Percentiles rank a stretch among this genome's conserved stretches.
Evolutionary conservation across 148 eudicot genomes (phyloP).

Genomic region (Amaranthus palmeri): DNA sequence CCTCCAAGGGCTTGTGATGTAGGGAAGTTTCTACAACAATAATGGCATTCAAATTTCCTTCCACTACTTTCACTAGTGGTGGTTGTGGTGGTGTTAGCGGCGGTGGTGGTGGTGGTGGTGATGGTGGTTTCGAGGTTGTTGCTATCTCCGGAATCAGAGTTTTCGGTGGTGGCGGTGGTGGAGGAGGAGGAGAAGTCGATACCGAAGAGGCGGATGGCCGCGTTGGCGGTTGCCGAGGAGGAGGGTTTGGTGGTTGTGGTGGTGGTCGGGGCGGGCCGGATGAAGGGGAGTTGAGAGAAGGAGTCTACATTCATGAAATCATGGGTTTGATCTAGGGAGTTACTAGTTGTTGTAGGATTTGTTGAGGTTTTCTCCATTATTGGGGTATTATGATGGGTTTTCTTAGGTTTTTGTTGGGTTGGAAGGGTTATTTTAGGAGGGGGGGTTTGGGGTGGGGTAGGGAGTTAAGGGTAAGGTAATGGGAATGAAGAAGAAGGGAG

Average conservation of each 20-base stretch:
- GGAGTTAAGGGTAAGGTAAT: background rate
- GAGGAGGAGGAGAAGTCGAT: conserved; percentile 47
- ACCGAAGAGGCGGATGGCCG: conserved; percentile 66
- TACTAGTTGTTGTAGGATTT: conserved; percentile 12
- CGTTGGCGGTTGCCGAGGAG: conserved; percentile 9
- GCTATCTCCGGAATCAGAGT: conserved; percentile 15
- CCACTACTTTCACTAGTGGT: conserved; percentile 22
- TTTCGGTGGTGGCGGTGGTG: conserved; percentile 11
- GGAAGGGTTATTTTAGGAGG: background rate
- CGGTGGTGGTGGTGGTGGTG: background rate
- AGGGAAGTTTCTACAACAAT: conserved; percentile 75
- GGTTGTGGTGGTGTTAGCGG: background rate
- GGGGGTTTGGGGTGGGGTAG: background rate
- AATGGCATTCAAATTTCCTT: conserved; percentile 83
- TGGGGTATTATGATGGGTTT: too few relatives aligned
- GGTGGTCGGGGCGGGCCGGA: conserved; percentile 45
- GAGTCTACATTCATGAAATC: conserved; percentile 96
- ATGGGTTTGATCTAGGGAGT: conserved; percentile 42
- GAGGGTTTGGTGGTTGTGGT: conserved; percentile 35
- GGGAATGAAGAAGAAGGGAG: background rate
- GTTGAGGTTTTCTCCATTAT: conserved; percentile 46
- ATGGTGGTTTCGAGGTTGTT: conserved; percentile 8
- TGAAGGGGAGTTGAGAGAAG: conserved; percentile 87
- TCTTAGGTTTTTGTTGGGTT: background rate
- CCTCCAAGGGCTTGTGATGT: conserved; percentile 97